Evolutionary conservation across 2,329 filamentous ascomycete genomes (phyloP).

Genomic region (Colletotrichum acutatum): DNA sequence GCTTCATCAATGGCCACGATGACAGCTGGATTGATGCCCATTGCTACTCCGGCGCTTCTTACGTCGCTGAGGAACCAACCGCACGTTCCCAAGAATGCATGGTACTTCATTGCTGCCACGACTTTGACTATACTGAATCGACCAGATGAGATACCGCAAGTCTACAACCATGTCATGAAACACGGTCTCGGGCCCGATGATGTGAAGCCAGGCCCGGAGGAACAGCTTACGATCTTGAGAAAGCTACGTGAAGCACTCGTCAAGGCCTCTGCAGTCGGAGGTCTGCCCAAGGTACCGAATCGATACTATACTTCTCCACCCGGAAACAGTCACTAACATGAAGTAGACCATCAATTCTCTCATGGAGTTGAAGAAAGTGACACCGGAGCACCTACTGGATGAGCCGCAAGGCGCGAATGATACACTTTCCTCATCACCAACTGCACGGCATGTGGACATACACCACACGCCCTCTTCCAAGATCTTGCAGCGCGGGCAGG

Average conservation of each 20-base stretch:
- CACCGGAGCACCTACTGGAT: conserved; percentile 54
- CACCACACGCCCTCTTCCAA: conserved; percentile 46
- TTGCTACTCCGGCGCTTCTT: conserved; percentile 55
- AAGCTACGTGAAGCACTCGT: conserved; percentile 61
- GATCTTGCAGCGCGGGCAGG: conserved; percentile 55
- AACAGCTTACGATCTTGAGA: conserved; percentile 55
- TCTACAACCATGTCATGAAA: conserved; percentile 55
- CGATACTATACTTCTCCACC: not conserved
- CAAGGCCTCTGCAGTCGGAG: conserved; percentile 59
- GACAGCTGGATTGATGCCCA: conserved; percentile 37
- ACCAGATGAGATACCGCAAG: conserved; percentile 57
- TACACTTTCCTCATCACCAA: conserved; percentile 48
- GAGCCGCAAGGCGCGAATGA: conserved; percentile 32
- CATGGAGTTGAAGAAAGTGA: conserved; percentile 55
- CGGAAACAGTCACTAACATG: not conserved
- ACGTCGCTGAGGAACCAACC: conserved; percentile 52
- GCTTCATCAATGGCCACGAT: not conserved
- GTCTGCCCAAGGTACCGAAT: conserved; percentile 58
- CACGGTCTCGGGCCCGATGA: conserved; percentile 41
- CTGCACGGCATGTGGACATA: conserved; percentile 51
- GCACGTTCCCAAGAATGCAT: conserved; percentile 55
- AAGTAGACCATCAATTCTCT: conserved; percentile 59
- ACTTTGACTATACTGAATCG: conserved; percentile 59
- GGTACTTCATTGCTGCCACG: conserved; percentile 60
- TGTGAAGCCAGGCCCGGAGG: conserved; percentile 42